A percentile compares a stretch with the other conserved stretches of the same genome.
phyloP scores from a whole-genome alignment of 441 rosid species.

The Corymbia citriodora region DNA sequence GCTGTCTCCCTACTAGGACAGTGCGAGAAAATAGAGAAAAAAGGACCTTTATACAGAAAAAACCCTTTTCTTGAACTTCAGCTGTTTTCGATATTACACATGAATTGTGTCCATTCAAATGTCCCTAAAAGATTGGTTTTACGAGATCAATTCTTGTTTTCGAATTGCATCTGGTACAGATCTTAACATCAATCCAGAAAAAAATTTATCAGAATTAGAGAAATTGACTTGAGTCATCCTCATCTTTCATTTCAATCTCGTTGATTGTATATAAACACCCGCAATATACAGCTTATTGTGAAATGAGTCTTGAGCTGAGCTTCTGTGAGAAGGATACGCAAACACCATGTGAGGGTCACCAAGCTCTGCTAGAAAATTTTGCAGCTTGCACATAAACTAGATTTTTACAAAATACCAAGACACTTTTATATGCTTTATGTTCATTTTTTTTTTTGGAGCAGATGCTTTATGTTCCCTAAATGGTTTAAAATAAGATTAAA shows the following conservation, averaged over 20 bases:
- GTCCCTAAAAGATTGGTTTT: neutral
- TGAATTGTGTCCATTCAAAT: neutral
- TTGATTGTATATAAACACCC: neutral
- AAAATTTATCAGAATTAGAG: neutral
- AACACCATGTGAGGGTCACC: accelerated
- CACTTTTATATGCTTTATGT: neutral
- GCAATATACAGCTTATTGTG: neutral
- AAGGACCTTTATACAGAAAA: neutral
- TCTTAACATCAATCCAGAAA: neutral
- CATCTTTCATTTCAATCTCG: neutral
- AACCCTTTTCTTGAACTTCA: neutral
- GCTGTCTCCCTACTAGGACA: neutral
- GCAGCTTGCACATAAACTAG: neutral
- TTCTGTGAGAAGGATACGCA: neutral
- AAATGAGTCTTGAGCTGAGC: neutral
- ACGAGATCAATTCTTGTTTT: neutral
- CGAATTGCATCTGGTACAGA: neutral
- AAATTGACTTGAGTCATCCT: neutral
- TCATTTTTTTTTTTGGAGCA: neutral
- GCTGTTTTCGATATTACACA: neutral
- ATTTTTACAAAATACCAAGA: no score
- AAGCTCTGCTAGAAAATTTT: neutral
- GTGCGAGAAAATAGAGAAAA: neutral
- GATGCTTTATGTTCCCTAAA: neutral
- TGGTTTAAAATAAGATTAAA: no score